These are phyloP conservation scores for Trichoderma asperellum DNA, from an alignment of 2,329 filamentous ascomycete species.

Conservation along the genomic window DNA sequence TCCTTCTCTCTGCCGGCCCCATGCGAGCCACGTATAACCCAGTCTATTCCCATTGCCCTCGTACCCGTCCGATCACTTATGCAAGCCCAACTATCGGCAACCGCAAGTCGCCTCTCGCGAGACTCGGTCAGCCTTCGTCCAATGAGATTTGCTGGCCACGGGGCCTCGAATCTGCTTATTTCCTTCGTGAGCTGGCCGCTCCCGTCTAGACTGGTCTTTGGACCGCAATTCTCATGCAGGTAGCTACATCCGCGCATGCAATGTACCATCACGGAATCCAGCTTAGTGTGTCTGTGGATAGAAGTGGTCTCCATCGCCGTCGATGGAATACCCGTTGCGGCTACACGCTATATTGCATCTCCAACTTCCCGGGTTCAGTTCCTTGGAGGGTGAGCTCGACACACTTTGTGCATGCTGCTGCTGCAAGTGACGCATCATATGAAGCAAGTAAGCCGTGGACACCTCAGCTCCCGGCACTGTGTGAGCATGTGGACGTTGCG, in stretches of 20 bases:
- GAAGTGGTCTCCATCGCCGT: slow-evolving; percentile 7
- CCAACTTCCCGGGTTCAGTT: slow-evolving; percentile 17
- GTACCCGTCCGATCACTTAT: slow-evolving; percentile 2
- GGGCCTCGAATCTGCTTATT: slow-evolving; percentile 15
- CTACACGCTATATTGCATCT: slow-evolving; percentile 1
- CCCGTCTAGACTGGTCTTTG: slow-evolving; percentile 15
- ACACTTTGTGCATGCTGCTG: background rate
- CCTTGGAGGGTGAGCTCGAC: slow-evolving; percentile 3
- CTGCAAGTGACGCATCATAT: background rate
- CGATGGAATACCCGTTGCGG: background rate
- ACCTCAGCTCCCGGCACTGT: slow-evolving; percentile 10
- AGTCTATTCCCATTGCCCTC: background rate
- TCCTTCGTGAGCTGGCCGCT: slow-evolving; percentile 9
- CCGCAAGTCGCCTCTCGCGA: slow-evolving; percentile 1
- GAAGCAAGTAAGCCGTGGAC: slow-evolving; percentile 20
- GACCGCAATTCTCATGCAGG: slow-evolving; percentile 11
- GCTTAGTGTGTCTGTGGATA: slow-evolving; percentile 4
- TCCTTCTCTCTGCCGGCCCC: slow-evolving; percentile 28
- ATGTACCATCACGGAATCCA: slow-evolving; percentile 4
- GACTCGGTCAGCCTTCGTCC: background rate
- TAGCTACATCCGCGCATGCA: background rate
- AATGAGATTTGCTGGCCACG: background rate
- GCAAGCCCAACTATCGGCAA: slow-evolving; percentile 11
- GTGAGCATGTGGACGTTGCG: slow-evolving; percentile 19
- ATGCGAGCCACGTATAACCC: slow-evolving; percentile 18